Percentiles rank a stretch among this genome's conserved stretches.
Evolutionary conservation across 208 protist genomes (phyloP).

Genomic region (Novymonas esmeraldas): DNA sequence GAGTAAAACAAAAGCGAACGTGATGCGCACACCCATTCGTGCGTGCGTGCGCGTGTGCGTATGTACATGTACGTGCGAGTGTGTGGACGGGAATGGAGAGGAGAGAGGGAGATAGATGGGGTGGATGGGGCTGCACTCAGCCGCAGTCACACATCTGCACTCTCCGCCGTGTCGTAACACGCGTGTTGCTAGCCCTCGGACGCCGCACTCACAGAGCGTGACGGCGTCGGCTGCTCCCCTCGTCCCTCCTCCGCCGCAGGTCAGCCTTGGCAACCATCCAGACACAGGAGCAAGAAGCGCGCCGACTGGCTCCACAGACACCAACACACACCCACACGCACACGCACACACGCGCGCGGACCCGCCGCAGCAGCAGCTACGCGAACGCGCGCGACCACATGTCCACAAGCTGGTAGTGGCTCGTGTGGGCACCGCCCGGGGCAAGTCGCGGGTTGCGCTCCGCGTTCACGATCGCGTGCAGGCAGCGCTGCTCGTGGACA

Average conservation of each 20-base stretch:
- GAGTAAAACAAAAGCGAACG: too few relatives aligned
- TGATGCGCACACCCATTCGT: background rate
- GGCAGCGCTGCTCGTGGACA: conserved; percentile 63
- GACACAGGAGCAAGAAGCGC: too few relatives aligned
- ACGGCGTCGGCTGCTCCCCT: too few relatives aligned
- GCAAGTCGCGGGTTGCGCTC: conserved; percentile 30
- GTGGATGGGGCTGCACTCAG: too few relatives aligned
- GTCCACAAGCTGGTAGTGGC: conserved; percentile 35
- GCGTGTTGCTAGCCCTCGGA: too few relatives aligned
- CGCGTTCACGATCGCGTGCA: conserved; percentile 56
- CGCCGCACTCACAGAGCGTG: too few relatives aligned
- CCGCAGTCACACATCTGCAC: too few relatives aligned
- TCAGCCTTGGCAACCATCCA: too few relatives aligned
- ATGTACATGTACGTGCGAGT: background rate
- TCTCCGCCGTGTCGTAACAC: background rate
- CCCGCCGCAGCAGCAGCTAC: conserved; percentile 1
- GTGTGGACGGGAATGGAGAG: background rate
- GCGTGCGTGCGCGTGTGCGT: background rate
- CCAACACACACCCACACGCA: background rate
- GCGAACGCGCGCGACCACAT: conserved; percentile 39
- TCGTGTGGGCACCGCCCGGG: conserved; percentile 13
- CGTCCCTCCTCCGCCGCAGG: too few relatives aligned
- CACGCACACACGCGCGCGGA: background rate
- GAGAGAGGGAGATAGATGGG: background rate
- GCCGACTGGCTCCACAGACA: too few relatives aligned